Base-by-base conservation (phyloP, 139 green algal species). In the Chlorella sorokiniana region DNA sequence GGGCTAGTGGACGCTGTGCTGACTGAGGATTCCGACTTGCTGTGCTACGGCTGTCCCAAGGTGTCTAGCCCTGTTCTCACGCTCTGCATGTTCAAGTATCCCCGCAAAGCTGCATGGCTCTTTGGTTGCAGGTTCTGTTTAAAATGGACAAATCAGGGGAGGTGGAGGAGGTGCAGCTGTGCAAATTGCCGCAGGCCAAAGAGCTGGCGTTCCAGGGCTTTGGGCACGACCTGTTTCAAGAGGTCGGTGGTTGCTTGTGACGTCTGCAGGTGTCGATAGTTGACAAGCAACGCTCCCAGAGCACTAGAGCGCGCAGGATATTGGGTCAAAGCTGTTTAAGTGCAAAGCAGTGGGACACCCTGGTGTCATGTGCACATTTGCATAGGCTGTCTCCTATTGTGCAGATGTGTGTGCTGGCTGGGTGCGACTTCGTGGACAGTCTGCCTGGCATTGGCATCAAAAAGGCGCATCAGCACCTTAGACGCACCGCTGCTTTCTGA, bases 1-100 rank as follows among this genome's bases (percentile, higher is more conserved):
- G 92, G 89, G 18, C 35, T 91, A 7, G 96, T 98, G 29, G 83
- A 96, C 45, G 88, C 88, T 0, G 93, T 99, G 11, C 87, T 99
- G 63, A 99, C 97, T 6, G 97, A 99, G 75, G 96, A 99, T 89
- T 96, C 89, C 7, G 97, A 99, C 86, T 81, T 99, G 77, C 83
- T 99, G 37, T 89, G 93, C 1, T 99, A 99, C 76, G 96, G 92
- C 54, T 99, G 96, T 78, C 92, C 91, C 0, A 86, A 52, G 70
- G 94, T 96, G 54, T 56, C 48, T 16, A 56, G 48, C 48, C 48
- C 11, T 11, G 48, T 56, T 56, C 14, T 56, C 14, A 11, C 80
- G 31, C 9, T 61, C 37, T 41, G 59, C 9, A 35, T 71, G 70
- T 45, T n/a, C n/a, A n/a, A n/a, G n/a, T n/a, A n/a, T n/a, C n/a